Conservation (phyloP, 257 asterid species). For the Gentiana dahurica region DNA sequence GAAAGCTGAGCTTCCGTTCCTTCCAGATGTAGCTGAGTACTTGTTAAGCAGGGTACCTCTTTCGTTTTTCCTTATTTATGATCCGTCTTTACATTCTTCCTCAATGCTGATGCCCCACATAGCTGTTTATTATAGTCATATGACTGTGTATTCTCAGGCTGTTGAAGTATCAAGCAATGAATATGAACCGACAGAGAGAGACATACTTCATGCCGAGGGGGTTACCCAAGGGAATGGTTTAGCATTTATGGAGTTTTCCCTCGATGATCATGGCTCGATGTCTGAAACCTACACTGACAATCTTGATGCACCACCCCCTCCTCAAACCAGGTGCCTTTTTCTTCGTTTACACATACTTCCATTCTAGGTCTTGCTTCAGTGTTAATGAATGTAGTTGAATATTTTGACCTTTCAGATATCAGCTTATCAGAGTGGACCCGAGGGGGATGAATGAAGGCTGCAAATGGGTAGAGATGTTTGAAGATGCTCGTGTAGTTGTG, state of each 20-base stretch:
- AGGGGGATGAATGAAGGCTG: constrained; percentile 81
- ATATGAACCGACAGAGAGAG: constrained; percentile 86
- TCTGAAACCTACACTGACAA: constrained; percentile 76
- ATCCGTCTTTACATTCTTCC: background rate
- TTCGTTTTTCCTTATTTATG: background rate
- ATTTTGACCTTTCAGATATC: constrained; percentile 39
- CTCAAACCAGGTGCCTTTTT: constrained; percentile 47
- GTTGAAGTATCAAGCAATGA: constrained; percentile 95
- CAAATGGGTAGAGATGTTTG: constrained; percentile 98
- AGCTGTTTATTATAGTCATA: too few relatives aligned
- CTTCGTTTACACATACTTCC: background rate
- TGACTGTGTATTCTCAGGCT: too few relatives aligned
- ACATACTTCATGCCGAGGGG: constrained; percentile 87
- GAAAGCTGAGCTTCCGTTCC: constrained; percentile 75
- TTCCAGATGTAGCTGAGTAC: constrained; percentile 84
- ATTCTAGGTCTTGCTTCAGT: background rate
- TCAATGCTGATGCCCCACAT: background rate
- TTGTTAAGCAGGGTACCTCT: constrained; percentile 75
- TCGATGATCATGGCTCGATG: constrained; percentile 95
- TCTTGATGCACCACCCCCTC: constrained; percentile 57
- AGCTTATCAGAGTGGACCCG: constrained; percentile 75
- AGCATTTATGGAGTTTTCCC: constrained; percentile 86
- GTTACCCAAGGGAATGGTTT: constrained; percentile 90
- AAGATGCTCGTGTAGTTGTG: constrained; percentile 75
- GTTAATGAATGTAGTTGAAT: background rate